Evolutionary conservation across 129 eudicot genomes (phyloP), one percentile per base, ranked within the genome.

Genomic region (Silybum marianum): DNA sequence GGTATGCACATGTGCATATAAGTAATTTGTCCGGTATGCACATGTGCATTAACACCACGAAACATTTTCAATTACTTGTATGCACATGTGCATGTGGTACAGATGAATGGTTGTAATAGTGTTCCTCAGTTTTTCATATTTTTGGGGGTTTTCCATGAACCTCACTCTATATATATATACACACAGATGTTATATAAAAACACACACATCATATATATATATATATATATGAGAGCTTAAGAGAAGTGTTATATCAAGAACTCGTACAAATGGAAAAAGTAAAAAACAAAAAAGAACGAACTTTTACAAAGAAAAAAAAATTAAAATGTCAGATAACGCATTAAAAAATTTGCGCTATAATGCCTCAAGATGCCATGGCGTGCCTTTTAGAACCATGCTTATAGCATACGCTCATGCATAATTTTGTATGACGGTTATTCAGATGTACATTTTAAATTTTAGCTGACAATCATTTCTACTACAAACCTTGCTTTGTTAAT

Each of bases 401-500:
- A 58, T n/a, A 58, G 24, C 66, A 58, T 1, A 18, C 24, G 6
- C 22, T n/a, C 22, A n/a, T 58, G 66, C 66, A 58, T 18, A 58
- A 58, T 18, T 10, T 58, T 7, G 66, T 18, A 44, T n/a, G 22
- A 18, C 23, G 3, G 21, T 18, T 21, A 74, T 74, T 69, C 23
- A 69, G 11, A 58, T 22, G 54, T 54, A 34, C 22, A 54, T 39
- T 58, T 70, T 58, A 24, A 30, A 24, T 51, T 30, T 51, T 30
- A 44, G 39, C 0, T 0, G 38, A 83, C 14, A 46, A 13, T 23
- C 46, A 32, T 26, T 25, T 60, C 32, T 72, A 30, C 69, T 69
- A 86, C 78, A 30, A 19, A 92, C 99, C 99, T 92, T 95, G 99
- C 69, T 92, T 95, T 75, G 94, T 95, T 90, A 95, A 74, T 88